Base-by-base conservation (phyloP, 1,284 basidiomycete species). In the Entoloma clypeatum region DNA sequence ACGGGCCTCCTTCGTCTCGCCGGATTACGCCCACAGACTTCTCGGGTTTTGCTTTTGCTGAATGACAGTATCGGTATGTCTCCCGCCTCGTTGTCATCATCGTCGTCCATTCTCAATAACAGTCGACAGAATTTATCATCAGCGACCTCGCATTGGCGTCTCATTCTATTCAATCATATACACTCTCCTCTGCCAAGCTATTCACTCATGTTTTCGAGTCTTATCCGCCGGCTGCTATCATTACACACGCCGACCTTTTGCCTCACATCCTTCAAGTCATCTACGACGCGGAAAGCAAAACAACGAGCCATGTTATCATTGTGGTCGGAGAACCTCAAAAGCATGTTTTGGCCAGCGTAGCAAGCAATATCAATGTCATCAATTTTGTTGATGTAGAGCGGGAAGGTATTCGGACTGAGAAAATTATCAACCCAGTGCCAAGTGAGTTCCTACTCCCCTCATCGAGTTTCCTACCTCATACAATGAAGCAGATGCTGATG, bases 61-160 rank as follows among this genome's bases (percentile, higher is more conserved):
- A 85, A 90, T 50, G 87, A 90, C 53, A 62, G 81, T 34, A 65
- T 89, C 31, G 86, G 86, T 85, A 54, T 11, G n/a, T 26, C 26
- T 13, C n/a, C 7, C 33, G 17, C 17, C 10, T 36, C n/a, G 4
- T 11, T 22, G n/a, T 23, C 16, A 23, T 26, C n/a, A 4, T 7
- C 11, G n/a, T 7, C 7, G 5, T 6, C 25, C 9, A 23, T 14
- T 10, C 21, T 30, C n/a, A 34, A 37, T 28, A 21, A 38, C 24
- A 39, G 18, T 11, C 22, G 42, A 2, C 54, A 90, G 86, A 90
- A 58, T 89, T 86, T 51, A 52, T 90, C 48, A 72, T 89, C 37
- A 69, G 77, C 16, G 87, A 90, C 60, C 68, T 90, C 19, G 86
- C 86, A 3, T 69, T 90, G 24, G 79, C 84, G 3, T 76, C 78